Base-by-base conservation (phyloP, 2,329 filamentous ascomycete species). In the Saccharata proteae region DNA sequence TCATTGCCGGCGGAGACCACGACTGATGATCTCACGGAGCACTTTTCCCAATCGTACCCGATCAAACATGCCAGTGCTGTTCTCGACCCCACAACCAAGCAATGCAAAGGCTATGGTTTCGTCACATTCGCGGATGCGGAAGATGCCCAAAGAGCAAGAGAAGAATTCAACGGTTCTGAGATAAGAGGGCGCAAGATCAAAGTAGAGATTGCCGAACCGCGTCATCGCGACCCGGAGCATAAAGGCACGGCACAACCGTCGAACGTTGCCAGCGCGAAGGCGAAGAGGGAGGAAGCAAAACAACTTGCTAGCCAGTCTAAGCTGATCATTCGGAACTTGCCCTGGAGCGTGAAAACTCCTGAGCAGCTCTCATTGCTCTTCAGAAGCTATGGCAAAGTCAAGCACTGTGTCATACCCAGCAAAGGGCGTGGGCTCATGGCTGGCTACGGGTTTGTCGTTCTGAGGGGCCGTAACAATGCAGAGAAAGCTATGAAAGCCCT, bases 61-160 rank as follows among this genome's bases (percentile, higher is more conserved):
- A 74, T 98, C 52, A 96, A 94, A 58, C 88, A 96, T 57, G 88
- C 90, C 31, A 82, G 80, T n/a, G 85, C 93, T 4, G 85, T 98
- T 22, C 62, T 79, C 35, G 88, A 98, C 52, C 75, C 80, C 11
- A 67, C 76, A 41, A 93, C 86, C 2, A 93, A 93, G 50, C 65
- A 77, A 44, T 94, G 84, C 10, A 80, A 83, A 51, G 88, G 90
- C 12, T 98, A 85, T 55, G 90, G 90, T 32, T 98, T 98, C 57
- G 88, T 98, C 35, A 96, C 90, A 2, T 90, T 98, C 48, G 83
- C 86, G 45, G 90, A 98, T 51, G 72, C 80, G 17, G 86, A 94
- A 42, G 90, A 98, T 62, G 86, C 88, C 9, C 64, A 77, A 41
- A 71, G 77, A 40, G 92, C 90, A 12, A 71, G 81, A 50, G 71